Percentiles rank a stretch among this genome's conserved stretches.
Evolutionary conservation across 768 basidiomycete genomes (phyloP).

Genomic region (Tremella yokohamensis): DNA sequence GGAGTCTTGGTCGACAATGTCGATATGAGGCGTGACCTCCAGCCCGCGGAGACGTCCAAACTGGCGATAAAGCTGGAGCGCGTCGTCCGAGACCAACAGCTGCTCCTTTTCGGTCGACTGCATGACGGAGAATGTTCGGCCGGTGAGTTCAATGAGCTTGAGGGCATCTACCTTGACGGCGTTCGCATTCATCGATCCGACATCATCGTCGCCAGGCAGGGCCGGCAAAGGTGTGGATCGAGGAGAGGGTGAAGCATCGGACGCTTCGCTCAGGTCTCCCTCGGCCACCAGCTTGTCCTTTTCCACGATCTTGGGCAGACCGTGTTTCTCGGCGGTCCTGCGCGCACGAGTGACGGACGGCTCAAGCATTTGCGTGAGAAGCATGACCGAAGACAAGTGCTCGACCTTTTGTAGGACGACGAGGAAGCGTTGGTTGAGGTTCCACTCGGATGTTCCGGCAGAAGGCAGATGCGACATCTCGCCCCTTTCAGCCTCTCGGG

Average conservation of each 20-base stretch:
- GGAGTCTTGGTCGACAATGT: constrained; percentile 71
- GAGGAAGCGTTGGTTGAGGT: constrained; percentile 59
- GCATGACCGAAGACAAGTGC: constrained; percentile 84
- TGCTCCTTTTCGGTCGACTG: constrained; percentile 63
- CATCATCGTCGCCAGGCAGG: constrained; percentile 1
- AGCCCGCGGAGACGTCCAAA: constrained; percentile 53
- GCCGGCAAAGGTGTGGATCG: constrained; percentile 15
- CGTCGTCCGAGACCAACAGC: constrained; percentile 57
- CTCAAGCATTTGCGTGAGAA: constrained; percentile 76
- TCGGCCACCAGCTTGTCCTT: background rate
- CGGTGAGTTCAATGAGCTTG: constrained; percentile 83
- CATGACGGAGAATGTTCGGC: constrained; percentile 81
- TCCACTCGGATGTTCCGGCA: background rate
- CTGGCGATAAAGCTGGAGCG: constrained; percentile 56
- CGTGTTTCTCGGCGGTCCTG: constrained; percentile 3
- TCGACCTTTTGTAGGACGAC: constrained; percentile 87
- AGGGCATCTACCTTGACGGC: constrained; percentile 63
- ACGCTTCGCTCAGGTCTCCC: background rate
- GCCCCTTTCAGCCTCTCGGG: constrained; percentile 18
- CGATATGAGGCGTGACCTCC: constrained; percentile 64
- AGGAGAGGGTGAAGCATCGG: background rate
- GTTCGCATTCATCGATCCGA: background rate
- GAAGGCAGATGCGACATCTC: background rate
- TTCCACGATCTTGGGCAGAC: background rate
- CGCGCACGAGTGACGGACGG: constrained; percentile 18